phyloP scores from a whole-genome alignment of 129 eudicot species.

The Flaveria linearis region DNA sequence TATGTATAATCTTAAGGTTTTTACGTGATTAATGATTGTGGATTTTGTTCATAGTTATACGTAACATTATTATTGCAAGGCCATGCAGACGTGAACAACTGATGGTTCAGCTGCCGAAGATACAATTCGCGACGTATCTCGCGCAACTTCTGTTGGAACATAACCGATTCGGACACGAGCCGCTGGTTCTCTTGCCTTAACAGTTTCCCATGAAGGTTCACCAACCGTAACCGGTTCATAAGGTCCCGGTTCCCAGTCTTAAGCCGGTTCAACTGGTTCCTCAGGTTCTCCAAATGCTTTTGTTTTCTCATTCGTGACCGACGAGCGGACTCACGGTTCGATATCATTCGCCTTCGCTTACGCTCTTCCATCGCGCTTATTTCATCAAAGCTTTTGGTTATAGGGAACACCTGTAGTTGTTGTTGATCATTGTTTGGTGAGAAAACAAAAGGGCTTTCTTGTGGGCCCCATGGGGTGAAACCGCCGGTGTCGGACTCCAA shows the following conservation, averaged over 20 bases:
- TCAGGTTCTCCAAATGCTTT: slow-evolving; percentile 71
- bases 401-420: slow-evolving; percentile 46
- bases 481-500: slow-evolving; percentile 41
- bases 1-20: not conserved
- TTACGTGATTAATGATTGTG: slow-evolving; percentile 48
- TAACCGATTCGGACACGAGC: slow-evolving; percentile 52
- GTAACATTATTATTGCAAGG: slow-evolving; percentile 56
- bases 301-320: slow-evolving; percentile 85
- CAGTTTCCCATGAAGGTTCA: slow-evolving; percentile 42
- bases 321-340: slow-evolving; percentile 93
- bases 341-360: slow-evolving; percentile 71
- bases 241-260: slow-evolving; percentile 58
- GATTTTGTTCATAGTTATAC: slow-evolving; percentile 44
- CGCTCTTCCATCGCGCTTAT: slow-evolving; percentile 44
- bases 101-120: slow-evolving; percentile 56
- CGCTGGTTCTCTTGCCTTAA: slow-evolving; percentile 52
- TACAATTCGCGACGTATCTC: slow-evolving; percentile 56
- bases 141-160: slow-evolving; percentile 55
- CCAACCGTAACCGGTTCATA: slow-evolving; percentile 59
- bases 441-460: slow-evolving; percentile 39
- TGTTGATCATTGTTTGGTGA: slow-evolving; percentile 1
- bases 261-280: slow-evolving; percentile 57
- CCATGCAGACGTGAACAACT: slow-evolving; percentile 48
- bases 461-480: slow-evolving; percentile 54
- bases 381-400: slow-evolving; percentile 34